Conservation (phyloP, 2,329 filamentous ascomycete species). For the Beauveria sp. region DNA sequence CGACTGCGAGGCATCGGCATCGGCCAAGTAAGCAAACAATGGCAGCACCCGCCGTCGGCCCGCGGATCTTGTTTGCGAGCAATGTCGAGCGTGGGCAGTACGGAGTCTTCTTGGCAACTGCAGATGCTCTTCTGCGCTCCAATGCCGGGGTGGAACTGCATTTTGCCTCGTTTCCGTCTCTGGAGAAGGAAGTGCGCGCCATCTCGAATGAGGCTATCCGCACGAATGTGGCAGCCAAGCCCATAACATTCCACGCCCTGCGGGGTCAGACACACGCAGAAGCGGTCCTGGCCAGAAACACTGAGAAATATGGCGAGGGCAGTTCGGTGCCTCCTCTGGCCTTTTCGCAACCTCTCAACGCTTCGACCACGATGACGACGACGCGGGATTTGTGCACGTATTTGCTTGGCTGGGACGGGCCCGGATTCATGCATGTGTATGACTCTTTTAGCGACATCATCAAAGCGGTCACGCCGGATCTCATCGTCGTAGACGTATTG, state of each 20-base stretch:
- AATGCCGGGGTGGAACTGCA: slow-evolving; percentile 33
- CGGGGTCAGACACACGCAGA: slow-evolving; percentile 14
- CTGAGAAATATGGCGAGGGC: not conserved
- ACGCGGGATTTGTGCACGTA: slow-evolving; percentile 24
- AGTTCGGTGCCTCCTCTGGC: slow-evolving; percentile 7
- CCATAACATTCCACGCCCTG: slow-evolving; percentile 23
- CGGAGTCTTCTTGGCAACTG: slow-evolving; percentile 37
- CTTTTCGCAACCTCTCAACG: slow-evolving; percentile 12
- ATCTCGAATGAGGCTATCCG: slow-evolving; percentile 11
- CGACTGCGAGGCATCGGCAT: not conserved
- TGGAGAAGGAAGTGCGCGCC: slow-evolving; percentile 18
- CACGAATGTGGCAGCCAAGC: slow-evolving; percentile 10
- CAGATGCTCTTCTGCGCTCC: slow-evolving; percentile 28
- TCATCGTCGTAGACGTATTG: slow-evolving; percentile 36
- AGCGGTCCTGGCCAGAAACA: slow-evolving; percentile 10
- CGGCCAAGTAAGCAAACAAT: not conserved
- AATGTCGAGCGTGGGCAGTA: slow-evolving; percentile 39
- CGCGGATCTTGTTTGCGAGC: slow-evolving; percentile 33
- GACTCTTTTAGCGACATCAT: slow-evolving; percentile 30
- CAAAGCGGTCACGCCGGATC: slow-evolving; percentile 27
- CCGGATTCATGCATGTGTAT: slow-evolving; percentile 34
- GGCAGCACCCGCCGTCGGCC: not conserved
- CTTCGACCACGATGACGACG: slow-evolving; percentile 20
- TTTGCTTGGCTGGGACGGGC: slow-evolving; percentile 17
- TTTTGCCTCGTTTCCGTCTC: slow-evolving; percentile 33